Percentiles rank a stretch among this genome's conserved stretches.
These are phyloP conservation scores for Cystofilobasidium bisporidii DNA, from an alignment of 768 basidiomycete species.

Conservation along the genomic window DNA sequence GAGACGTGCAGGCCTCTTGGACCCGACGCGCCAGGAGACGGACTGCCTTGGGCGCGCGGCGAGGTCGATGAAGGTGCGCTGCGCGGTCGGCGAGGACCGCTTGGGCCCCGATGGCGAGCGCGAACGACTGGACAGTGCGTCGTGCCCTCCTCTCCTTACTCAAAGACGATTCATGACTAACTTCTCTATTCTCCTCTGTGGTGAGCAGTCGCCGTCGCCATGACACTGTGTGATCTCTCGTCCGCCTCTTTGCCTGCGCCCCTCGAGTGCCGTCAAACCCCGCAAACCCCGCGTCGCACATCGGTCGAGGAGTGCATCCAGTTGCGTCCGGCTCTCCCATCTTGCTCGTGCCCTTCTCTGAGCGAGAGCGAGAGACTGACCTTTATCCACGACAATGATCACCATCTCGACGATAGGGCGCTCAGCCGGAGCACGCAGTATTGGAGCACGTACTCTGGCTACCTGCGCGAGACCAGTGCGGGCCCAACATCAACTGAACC, in stretches of 20 bases:
- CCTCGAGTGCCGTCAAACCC: neutral
- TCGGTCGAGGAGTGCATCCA: neutral
- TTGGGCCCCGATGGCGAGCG: neutral
- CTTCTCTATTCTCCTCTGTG: neutral
- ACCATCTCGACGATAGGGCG: neutral
- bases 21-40: neutral
- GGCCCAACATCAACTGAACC: too few relatives aligned
- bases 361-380: too few relatives aligned
- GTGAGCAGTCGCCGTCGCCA: neutral
- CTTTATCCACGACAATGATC: too few relatives aligned
- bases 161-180: neutral
- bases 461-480: neutral
- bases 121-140: neutral
- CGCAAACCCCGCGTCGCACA: too few relatives aligned
- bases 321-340: neutral
- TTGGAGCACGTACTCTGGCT: neutral
- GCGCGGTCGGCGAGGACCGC: neutral
- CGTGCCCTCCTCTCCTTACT: neutral
- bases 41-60: neutral
- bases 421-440: neutral
- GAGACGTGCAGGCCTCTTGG: neutral
- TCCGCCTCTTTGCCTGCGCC: neutral
- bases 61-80: neutral
- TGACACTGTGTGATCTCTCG: neutral
- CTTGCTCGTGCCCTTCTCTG: too few relatives aligned